Conservation (phyloP, 2,329 filamentous ascomycete genomes). For the Tolypocladium pustulatum region DNA sequence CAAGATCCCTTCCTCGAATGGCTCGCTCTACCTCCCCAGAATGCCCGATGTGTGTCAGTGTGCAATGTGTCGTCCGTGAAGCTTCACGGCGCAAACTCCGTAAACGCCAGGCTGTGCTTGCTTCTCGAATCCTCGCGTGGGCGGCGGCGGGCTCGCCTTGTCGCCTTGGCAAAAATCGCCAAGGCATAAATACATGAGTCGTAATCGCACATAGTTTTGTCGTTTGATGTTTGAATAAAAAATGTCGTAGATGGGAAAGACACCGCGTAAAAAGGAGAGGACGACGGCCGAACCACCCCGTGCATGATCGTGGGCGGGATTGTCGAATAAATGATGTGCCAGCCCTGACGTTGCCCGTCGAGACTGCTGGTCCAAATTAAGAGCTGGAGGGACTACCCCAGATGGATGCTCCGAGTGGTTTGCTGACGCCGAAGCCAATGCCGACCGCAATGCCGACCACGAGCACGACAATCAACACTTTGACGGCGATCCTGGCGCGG, state of each 20-base stretch:
- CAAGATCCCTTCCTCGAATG: background rate
- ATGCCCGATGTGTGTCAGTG: background rate
- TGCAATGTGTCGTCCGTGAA: background rate
- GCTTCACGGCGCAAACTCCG: conserved; percentile 1
- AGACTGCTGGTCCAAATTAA: background rate
- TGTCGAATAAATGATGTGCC: background rate
- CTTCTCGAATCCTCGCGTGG: background rate
- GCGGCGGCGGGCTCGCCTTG: background rate
- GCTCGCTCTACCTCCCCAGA: background rate
- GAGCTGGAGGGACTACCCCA: conserved; percentile 27
- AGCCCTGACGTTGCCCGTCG: background rate
- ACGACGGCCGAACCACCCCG: background rate
- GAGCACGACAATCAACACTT: conserved; percentile 41
- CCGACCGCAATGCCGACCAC: conserved; percentile 43
- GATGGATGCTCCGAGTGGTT: conserved; percentile 47
- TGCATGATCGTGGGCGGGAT: background rate
- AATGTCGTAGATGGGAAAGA: background rate
- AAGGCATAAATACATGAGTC: background rate
- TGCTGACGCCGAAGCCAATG: conserved; percentile 51
- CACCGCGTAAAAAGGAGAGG: background rate
- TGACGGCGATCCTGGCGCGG: conserved; percentile 42
- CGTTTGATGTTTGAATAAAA: background rate
- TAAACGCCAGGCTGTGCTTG: conserved; percentile 4
- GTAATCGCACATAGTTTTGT: background rate
- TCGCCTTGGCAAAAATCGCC: background rate